phyloP scores from a whole-genome alignment of 345 rosid genomes.

The Noccaea caerulescens region DNA sequence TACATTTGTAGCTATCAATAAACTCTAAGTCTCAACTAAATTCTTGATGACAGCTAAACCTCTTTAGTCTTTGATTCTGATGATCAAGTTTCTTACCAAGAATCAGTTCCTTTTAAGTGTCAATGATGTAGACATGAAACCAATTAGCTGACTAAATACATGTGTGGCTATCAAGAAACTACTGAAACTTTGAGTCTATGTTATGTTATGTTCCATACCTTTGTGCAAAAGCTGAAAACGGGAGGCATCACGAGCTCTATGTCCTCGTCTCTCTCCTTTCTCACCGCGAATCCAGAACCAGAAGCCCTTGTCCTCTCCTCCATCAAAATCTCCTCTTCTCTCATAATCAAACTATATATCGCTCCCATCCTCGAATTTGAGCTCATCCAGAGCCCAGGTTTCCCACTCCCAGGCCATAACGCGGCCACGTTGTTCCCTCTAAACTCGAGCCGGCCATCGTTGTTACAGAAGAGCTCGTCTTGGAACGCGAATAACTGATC shows the following conservation, averaged over 20 bases:
- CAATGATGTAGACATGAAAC: no score
- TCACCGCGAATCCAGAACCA: conserved; percentile 48
- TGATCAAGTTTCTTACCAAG: no score
- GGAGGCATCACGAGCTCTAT: conserved; percentile 80
- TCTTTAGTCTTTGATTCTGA: no score
- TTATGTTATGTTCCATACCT: no score
- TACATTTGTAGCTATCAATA: conserved; percentile 17
- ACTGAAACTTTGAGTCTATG: no score
- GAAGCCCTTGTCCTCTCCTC: conserved; percentile 54
- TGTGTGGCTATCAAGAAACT: no score
- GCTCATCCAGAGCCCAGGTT: conserved; percentile 87
- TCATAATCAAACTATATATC: conserved; percentile 58
- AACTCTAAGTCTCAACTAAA: neutral
- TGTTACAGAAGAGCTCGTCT: conserved; percentile 66
- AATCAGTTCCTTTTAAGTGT: no score
- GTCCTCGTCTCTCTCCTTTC: conserved; percentile 63
- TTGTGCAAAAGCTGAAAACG: conserved; percentile 67
- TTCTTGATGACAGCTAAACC: neutral
- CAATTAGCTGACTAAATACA: no score
- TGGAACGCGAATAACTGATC: conserved; percentile 84
- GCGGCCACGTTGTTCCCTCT: conserved; percentile 57
- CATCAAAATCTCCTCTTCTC: conserved; percentile 78
- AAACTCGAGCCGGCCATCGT: conserved; percentile 69
- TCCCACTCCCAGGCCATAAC: conserved; percentile 91
- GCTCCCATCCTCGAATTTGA: conserved; percentile 86